Conservation (phyloP, 78 protist genomes). For the slime mould (Dictyostelium discoideum) region DNA sequence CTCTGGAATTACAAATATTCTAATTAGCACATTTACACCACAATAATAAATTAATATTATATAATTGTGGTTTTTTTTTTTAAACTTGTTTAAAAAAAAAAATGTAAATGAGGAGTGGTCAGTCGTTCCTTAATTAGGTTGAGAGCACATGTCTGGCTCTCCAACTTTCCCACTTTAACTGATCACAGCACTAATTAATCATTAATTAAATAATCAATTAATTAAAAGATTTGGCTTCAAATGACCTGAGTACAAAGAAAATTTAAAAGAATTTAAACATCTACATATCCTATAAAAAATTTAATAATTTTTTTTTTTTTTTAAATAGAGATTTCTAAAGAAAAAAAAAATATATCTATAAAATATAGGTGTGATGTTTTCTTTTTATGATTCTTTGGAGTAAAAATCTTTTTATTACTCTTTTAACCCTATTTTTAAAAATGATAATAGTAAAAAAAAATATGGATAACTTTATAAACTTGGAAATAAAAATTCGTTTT, state of each 20-base stretch:
- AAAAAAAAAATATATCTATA: too few species aligned
- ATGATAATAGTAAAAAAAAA: not conserved
- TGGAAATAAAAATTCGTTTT: too few species aligned
- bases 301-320: too few species aligned
- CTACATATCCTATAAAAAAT: not conserved
- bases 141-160: not conserved
- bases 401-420: not conserved
- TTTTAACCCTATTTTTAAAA: not conserved
- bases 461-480: too few species aligned
- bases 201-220: not conserved
- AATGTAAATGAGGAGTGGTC: slow-evolving; percentile 9
- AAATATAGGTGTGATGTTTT: not conserved
- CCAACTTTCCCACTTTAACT: slow-evolving; percentile 10
- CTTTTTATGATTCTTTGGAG: slow-evolving; percentile 1
- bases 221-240: not conserved
- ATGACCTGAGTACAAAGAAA: not conserved
- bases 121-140: not conserved
- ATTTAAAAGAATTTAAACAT: not conserved
- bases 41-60: not conserved
- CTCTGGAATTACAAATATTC: slow-evolving; percentile 3
- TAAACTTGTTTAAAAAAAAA: not conserved
- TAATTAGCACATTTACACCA: slow-evolving; percentile 13
- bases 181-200: not conserved
- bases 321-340: too few species aligned
- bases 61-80: not conserved